These are phyloP conservation scores for Coemansia sp. DNA, from an alignment of 192 early-diverging fungal genomes.

Conservation along the genomic window DNA sequence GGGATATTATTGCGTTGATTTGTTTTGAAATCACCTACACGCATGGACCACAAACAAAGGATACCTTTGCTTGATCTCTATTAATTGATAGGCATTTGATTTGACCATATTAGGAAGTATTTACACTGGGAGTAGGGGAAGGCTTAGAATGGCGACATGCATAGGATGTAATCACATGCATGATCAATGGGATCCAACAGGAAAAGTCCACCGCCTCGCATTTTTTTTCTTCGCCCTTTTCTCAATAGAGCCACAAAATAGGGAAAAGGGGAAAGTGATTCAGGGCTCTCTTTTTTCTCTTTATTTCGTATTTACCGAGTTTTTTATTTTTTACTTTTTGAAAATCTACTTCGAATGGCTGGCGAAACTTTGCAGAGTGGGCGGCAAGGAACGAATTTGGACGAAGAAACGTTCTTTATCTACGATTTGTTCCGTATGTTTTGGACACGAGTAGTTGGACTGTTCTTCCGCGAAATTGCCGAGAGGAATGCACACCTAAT, in stretches of 20 bases:
- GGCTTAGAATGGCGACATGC: neutral
- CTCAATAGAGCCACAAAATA: neutral
- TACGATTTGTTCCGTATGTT: slow-evolving; percentile 74
- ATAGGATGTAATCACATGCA: neutral
- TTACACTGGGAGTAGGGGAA: neutral
- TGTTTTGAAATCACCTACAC: too few species aligned
- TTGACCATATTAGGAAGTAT: neutral
- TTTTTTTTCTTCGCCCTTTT: neutral
- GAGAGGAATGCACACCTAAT: slow-evolving; percentile 81
- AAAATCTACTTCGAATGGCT: neutral
- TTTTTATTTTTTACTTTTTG: neutral
- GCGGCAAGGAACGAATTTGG: neutral
- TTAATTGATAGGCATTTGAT: neutral
- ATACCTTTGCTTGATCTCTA: neutral
- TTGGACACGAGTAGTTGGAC: slow-evolving; percentile 67
- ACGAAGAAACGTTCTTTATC: slow-evolving; percentile 32
- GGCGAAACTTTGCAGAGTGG: neutral
- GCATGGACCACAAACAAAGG: neutral
- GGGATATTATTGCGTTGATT: too few species aligned
- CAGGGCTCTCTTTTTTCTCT: neutral
- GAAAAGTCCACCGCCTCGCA: neutral
- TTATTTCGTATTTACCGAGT: neutral
- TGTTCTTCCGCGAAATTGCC: slow-evolving; percentile 92
- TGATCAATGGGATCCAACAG: neutral
- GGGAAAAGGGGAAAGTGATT: neutral